phyloP scores from a whole-genome alignment of 2,329 filamentous ascomycete species.

The Blumeriella jaapii region DNA sequence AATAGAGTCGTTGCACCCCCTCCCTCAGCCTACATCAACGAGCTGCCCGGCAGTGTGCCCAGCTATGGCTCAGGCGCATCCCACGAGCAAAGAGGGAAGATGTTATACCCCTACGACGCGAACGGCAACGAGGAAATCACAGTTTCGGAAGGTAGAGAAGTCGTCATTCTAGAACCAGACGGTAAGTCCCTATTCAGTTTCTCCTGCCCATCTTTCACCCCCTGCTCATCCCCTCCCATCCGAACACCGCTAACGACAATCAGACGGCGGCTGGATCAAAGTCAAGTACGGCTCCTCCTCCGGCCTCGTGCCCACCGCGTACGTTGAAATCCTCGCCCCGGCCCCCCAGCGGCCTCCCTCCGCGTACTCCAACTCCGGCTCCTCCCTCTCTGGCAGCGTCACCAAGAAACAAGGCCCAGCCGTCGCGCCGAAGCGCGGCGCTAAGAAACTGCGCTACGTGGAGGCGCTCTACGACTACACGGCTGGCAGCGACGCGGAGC shows the following conservation, averaged over 20 bases:
- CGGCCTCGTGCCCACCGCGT: slow-evolving; percentile 78
- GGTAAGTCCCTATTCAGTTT: slow-evolving; percentile 44
- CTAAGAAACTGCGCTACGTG: slow-evolving; percentile 89
- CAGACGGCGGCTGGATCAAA: slow-evolving; percentile 90
- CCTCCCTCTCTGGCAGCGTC: slow-evolving; percentile 46
- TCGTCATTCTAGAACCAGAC: slow-evolving; percentile 73
- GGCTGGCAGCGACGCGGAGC: slow-evolving; percentile 75
- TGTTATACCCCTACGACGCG: slow-evolving; percentile 81
- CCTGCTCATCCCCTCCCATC: background rate
- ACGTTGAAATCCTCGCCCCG: slow-evolving; percentile 56
- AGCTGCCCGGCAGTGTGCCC: slow-evolving; percentile 41
- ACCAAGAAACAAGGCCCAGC: slow-evolving; percentile 35
- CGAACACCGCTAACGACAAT: slow-evolving; percentile 24
- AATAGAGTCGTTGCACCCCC: slow-evolving; percentile 80
- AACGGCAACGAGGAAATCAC: slow-evolving; percentile 71
- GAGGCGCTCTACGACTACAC: slow-evolving; percentile 88
- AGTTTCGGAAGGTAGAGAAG: slow-evolving; percentile 66
- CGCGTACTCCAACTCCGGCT: slow-evolving; percentile 66
- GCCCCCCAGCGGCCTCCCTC: slow-evolving; percentile 55
- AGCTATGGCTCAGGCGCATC: slow-evolving; percentile 30
- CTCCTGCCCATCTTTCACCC: too few species aligned
- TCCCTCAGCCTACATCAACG: slow-evolving; percentile 66
- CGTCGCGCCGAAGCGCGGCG: slow-evolving; percentile 80
- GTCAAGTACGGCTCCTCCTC: slow-evolving; percentile 64
- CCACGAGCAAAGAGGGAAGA: slow-evolving; percentile 62